These are phyloP conservation scores for Naganishia onofrii DNA, from an alignment of 768 basidiomycete genomes.

Conservation along the genomic window DNA sequence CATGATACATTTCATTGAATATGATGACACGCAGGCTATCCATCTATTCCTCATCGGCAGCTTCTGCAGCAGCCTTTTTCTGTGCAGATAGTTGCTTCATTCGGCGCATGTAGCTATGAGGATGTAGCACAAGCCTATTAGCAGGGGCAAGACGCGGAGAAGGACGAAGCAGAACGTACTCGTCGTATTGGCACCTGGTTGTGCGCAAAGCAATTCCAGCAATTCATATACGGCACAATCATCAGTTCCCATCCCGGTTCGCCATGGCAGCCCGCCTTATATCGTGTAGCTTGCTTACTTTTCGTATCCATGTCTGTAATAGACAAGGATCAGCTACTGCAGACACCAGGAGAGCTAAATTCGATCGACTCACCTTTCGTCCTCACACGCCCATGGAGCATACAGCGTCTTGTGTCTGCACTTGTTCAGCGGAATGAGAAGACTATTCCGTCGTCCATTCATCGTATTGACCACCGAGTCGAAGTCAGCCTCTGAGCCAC, in stretches of 20 bases:
- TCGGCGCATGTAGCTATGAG: constrained; percentile 71
- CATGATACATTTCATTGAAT: constrained; percentile 4
- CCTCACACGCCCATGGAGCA: constrained; percentile 89
- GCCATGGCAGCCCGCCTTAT: neutral
- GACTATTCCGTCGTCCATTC: constrained; percentile 55
- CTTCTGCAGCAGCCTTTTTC: constrained; percentile 57
- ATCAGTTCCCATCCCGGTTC: neutral
- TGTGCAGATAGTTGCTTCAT: constrained; percentile 80
- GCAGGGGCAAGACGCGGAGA: neutral
- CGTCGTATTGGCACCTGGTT: constrained; percentile 85
- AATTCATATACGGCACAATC: constrained; percentile 1
- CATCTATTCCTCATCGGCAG: constrained; percentile 53
- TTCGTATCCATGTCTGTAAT: constrained; percentile 53
- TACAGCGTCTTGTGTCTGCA: constrained; percentile 76
- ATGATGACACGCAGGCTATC: constrained; percentile 8
- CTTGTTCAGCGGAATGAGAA: constrained; percentile 80
- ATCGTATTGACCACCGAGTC: neutral
- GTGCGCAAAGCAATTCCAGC: neutral
- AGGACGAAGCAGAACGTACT: constrained; percentile 55
- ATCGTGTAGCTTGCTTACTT: constrained; percentile 47
- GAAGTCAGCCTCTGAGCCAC: neutral
- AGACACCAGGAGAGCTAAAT: neutral
- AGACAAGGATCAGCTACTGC: neutral
- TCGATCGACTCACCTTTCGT: constrained; percentile 74
- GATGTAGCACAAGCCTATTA: constrained; percentile 11